Conservation (phyloP, 1,284 basidiomycete genomes). For the Ganoderma lingzhi region DNA sequence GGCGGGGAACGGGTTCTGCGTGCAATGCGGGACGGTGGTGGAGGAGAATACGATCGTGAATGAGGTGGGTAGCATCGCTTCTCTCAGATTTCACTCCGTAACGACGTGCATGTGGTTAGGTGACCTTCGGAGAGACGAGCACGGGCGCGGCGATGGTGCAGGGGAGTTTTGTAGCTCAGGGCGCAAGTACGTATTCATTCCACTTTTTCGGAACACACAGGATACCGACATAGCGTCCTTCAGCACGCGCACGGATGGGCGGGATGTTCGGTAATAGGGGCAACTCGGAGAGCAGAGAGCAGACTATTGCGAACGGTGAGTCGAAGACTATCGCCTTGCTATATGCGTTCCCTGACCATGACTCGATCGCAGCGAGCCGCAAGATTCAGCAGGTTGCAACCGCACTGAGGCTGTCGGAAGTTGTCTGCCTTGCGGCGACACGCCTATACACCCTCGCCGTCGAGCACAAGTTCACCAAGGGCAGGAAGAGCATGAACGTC, state of each 20-base stretch:
- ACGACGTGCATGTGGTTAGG: slow-evolving; percentile 49
- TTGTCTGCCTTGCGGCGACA: slow-evolving; percentile 84
- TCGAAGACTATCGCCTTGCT: not conserved
- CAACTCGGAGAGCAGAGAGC: slow-evolving; percentile 82
- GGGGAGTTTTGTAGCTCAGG: slow-evolving; percentile 93
- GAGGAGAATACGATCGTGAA: slow-evolving; percentile 96
- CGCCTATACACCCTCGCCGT: slow-evolving; percentile 95
- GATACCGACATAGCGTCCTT: not conserved
- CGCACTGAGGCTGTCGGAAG: slow-evolving; percentile 81
- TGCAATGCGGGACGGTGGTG: slow-evolving; percentile 87
- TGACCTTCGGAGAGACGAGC: slow-evolving; percentile 94
- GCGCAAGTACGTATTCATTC: slow-evolving; percentile 76
- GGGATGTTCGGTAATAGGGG: slow-evolving; percentile 84
- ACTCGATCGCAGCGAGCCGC: slow-evolving; percentile 67
- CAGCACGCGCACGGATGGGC: slow-evolving; percentile 82
- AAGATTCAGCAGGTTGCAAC: slow-evolving; percentile 86
- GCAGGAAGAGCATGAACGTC: slow-evolving; percentile 91
- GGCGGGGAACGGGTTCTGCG: slow-evolving; percentile 86
- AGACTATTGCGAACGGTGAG: slow-evolving; percentile 89
- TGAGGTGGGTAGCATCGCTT: slow-evolving; percentile 45
- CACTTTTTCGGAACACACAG: not conserved
- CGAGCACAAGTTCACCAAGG: slow-evolving; percentile 94
- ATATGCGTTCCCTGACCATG: not conserved
- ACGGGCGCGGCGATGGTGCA: slow-evolving; percentile 95
- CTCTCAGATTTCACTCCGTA: not conserved